Percentiles rank a stretch among this genome's conserved stretches.
phyloP scores from a whole-genome alignment of 2,329 filamentous ascomycete genomes.

The Aureobasidium sp. region DNA sequence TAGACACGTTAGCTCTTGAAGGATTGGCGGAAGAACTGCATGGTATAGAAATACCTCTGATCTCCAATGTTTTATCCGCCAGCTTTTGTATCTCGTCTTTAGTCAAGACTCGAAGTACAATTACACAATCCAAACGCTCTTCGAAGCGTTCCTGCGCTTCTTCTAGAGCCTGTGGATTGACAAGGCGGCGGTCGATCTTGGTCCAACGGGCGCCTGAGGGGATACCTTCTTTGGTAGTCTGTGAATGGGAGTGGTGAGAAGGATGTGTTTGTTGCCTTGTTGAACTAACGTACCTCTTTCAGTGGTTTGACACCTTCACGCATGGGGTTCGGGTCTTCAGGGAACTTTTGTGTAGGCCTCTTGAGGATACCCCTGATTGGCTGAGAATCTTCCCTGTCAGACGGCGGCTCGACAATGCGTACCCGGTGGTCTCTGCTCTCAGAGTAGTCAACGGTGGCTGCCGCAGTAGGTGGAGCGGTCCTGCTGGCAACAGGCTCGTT shows the following conservation, averaged over 20 bases:
- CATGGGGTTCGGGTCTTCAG: slow-evolving; percentile 74
- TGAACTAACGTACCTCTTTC: slow-evolving; percentile 53
- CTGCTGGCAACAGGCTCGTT: background rate
- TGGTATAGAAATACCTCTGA: slow-evolving; percentile 49
- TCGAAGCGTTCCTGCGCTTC: slow-evolving; percentile 87
- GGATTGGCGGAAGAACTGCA: background rate
- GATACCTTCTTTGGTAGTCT: slow-evolving; percentile 33
- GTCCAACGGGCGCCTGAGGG: slow-evolving; percentile 77
- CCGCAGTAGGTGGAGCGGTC: background rate
- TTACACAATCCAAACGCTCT: slow-evolving; percentile 86
- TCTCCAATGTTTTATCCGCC: slow-evolving; percentile 70
- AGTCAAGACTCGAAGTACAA: slow-evolving; percentile 78
- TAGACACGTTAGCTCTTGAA: background rate
- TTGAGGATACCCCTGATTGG: slow-evolving; percentile 78
- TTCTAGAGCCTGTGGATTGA: slow-evolving; percentile 82
- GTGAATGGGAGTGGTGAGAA: background rate
- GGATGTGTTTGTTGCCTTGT: background rate
- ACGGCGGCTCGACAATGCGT: slow-evolving; percentile 64
- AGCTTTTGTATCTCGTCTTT: slow-evolving; percentile 88
- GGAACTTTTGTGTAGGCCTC: slow-evolving; percentile 72
- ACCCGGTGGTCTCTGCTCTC: slow-evolving; percentile 33
- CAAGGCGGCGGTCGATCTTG: slow-evolving; percentile 79
- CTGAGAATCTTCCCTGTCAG: slow-evolving; percentile 58
- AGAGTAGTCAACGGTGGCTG: slow-evolving; percentile 10
- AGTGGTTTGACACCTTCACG: slow-evolving; percentile 90